These are phyloP conservation scores for Teunomyces tritomae DNA, from an alignment of 805 yeast genomes.

Conservation along the genomic window DNA sequence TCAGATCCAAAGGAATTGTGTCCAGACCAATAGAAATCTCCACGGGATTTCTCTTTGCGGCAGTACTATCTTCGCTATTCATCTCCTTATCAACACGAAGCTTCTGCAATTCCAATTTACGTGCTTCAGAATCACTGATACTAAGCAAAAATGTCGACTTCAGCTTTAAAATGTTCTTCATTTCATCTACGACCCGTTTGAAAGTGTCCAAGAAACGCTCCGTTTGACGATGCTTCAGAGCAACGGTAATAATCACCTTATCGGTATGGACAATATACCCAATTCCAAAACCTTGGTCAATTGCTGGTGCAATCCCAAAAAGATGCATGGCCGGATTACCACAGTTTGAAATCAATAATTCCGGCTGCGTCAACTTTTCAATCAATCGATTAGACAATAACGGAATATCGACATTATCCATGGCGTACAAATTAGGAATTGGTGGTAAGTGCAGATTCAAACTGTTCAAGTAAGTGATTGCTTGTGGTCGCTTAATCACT, in stretches of 20 bases:
- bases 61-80: slow-evolving; percentile 20
- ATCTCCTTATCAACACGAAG: slow-evolving; percentile 36
- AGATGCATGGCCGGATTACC: slow-evolving; percentile 85
- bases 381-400: slow-evolving; percentile 32
- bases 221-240: slow-evolving; percentile 88
- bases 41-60: slow-evolving; percentile 22
- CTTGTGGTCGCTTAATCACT: slow-evolving; percentile 46
- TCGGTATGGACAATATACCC: slow-evolving; percentile 85
- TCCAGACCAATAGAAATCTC: slow-evolving; percentile 8
- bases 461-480: slow-evolving; percentile 35
- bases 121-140: slow-evolving; percentile 29
- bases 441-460: slow-evolving; percentile 44
- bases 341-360: slow-evolving; percentile 62
- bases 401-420: slow-evolving; percentile 22
- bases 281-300: slow-evolving; percentile 88
- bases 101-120: slow-evolving; percentile 33
- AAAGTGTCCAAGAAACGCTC: slow-evolving; percentile 70
- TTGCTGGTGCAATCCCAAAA: slow-evolving; percentile 91
- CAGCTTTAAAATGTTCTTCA: slow-evolving; percentile 47
- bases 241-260: slow-evolving; percentile 74
- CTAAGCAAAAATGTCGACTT: slow-evolving; percentile 30
- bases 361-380: slow-evolving; percentile 35
- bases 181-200: slow-evolving; percentile 58
- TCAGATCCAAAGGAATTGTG: slow-evolving; percentile 9
- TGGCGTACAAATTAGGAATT: slow-evolving; percentile 18